Conservation (phyloP, 2,329 filamentous ascomycete species). For the Cordyceps farinosa region DNA sequence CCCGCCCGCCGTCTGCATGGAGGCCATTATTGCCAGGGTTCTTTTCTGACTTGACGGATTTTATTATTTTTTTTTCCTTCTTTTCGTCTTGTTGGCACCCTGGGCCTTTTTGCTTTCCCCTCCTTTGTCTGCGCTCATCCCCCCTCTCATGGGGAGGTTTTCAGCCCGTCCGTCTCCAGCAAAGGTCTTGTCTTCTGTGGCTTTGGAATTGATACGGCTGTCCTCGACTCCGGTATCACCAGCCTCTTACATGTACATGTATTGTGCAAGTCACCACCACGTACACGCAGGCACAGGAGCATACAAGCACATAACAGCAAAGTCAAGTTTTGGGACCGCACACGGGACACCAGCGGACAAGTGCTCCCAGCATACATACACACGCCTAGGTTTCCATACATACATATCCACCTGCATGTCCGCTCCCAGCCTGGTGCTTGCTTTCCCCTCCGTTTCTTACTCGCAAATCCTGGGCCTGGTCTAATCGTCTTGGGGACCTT, state of each 20-base stretch:
- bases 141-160: too few species aligned
- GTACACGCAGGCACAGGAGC: constrained; percentile 1
- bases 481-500: not conserved
- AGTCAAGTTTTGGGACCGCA: not conserved
- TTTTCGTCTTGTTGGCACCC: not conserved
- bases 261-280: constrained; percentile 15
- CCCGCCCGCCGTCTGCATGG: not conserved
- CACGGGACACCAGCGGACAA: constrained; percentile 5
- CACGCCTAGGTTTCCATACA: not conserved
- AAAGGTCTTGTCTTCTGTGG: not conserved
- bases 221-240: constrained; percentile 9
- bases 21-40: constrained; percentile 4
- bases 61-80: not conserved
- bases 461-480: not conserved
- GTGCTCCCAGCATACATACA: constrained; percentile 3
- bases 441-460: constrained; percentile 20
- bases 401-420: constrained; percentile 15
- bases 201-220: not conserved
- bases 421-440: constrained; percentile 5
- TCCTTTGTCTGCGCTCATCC: not conserved
- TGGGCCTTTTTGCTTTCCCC: not conserved
- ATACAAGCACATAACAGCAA: not conserved
- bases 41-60: not conserved
- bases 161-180: too few species aligned
- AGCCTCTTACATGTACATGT: constrained; percentile 14